These are phyloP conservation scores for Coemansia erecta DNA, from an alignment of 192 early-diverging fungal genomes.

Conservation along the genomic window DNA sequence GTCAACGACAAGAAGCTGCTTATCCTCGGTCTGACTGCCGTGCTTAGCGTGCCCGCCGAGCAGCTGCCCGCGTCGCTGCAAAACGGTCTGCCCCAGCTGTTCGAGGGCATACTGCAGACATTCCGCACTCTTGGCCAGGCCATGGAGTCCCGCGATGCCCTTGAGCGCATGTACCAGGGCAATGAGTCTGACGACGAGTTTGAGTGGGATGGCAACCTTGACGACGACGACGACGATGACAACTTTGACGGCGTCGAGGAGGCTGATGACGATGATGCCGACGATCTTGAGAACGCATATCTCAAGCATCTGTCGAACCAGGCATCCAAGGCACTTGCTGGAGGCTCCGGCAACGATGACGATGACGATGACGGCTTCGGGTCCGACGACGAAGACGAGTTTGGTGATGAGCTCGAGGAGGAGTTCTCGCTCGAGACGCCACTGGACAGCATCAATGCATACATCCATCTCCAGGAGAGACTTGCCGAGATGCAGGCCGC, in stretches of 20 bases:
- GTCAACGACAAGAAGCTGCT: constrained; percentile 96
- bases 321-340: constrained; percentile 50
- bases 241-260: constrained; percentile 58
- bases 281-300: constrained; percentile 64
- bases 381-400: constrained; percentile 49
- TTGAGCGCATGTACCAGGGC: constrained; percentile 46
- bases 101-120: constrained; percentile 66
- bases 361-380: constrained; percentile 40
- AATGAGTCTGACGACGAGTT: constrained; percentile 34
- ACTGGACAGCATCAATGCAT: constrained; percentile 73
- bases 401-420: constrained; percentile 68
- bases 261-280: constrained; percentile 64
- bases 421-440: constrained; percentile 77
- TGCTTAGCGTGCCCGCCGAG: constrained; percentile 69
- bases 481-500: constrained; percentile 51
- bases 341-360: constrained; percentile 43
- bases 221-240: constrained; percentile 49
- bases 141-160: constrained; percentile 44
- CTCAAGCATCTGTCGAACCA: constrained; percentile 59
- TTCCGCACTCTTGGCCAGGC: constrained; percentile 76
- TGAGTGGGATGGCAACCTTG: constrained; percentile 45
- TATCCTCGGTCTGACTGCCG: constrained; percentile 71
- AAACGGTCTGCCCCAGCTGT: constrained; percentile 69
- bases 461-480: constrained; percentile 67
- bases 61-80: constrained; percentile 72